phyloP scores from a whole-genome alignment of 1,284 basidiomycete species.

The Trichosporon asahii region DNA sequence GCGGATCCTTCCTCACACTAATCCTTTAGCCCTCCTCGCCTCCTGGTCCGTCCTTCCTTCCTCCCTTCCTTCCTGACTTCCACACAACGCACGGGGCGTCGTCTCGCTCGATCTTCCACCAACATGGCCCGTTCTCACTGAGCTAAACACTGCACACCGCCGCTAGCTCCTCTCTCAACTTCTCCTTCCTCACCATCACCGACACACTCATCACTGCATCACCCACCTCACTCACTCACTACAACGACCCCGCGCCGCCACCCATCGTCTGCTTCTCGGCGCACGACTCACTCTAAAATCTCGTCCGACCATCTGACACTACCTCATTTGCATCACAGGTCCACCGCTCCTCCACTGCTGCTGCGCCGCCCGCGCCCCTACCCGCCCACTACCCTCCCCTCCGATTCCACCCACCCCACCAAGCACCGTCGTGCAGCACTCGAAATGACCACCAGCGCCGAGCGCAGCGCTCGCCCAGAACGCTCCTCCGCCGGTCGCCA shows the following conservation, averaged over 20 bases:
- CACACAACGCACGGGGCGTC: slow-evolving; percentile 10
- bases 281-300: not conserved
- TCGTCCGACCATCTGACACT: not conserved
- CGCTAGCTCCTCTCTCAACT: not conserved
- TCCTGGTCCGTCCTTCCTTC: not conserved
- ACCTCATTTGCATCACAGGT: not conserved
- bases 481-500: slow-evolving; percentile 15
- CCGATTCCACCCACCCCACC: not conserved
- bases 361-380: not conserved
- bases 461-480: not conserved
- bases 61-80: not conserved
- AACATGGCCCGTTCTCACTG: slow-evolving; percentile 8
- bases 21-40: not conserved
- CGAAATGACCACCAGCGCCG: not conserved
- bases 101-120: slow-evolving; percentile 3
- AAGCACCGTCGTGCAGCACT: not conserved
- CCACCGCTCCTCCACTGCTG: not conserved
- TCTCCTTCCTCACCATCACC: not conserved
- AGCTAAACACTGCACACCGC: slow-evolving; percentile 6
- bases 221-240: not conserved
- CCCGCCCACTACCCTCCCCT: not conserved
- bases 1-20: slow-evolving; percentile 8
- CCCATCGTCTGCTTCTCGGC: not conserved
- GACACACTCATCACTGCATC: not conserved
- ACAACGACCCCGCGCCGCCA: not conserved